Base-by-base conservation (phyloP, 2,329 filamentous ascomycete genomes). In the Verticillium tricorpus region DNA sequence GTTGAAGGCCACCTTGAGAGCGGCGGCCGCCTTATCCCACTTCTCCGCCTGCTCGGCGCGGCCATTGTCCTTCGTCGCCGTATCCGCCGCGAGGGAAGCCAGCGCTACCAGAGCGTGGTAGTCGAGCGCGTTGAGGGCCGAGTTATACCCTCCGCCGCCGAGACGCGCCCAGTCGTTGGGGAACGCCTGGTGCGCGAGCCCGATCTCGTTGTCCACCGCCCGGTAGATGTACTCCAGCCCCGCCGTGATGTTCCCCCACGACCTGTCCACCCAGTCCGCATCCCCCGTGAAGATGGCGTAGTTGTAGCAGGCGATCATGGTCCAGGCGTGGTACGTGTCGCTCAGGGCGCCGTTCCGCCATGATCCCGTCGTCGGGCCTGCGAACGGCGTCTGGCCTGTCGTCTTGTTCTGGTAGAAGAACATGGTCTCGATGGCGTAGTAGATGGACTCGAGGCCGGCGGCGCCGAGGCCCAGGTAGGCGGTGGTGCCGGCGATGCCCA, bases 401-500 rank as follows among this genome's bases (percentile, higher is more conserved):
- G 63, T 61, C 14, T 63, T 55, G 61, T 74, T 72, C 65, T 76
- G 74, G 61, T 74, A 66, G 57, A 74, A 61, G 59, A 84, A 82
- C 67, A 75, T 71, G 39, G 66, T 68, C 64, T 75, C 78, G 15
- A 85, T 67, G 0, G 78, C 79, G 57, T 81, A 81, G 56, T 76
- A 74, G 19, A 84, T 73, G 50, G 76, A 77, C 45, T 80, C 73
- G 3, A 83, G 69, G 22, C 67, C 68, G 3, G 76, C 77, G 64
- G 82, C 80, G 28, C 80, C 79, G 0, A 80, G 80, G 7, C 80
- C 81, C 2, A 84, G 77, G 17, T 81, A 78, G 1, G 82, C 74
- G 8, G 74, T 77, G 1, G 82, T 82, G 0, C 82, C 76, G 1
- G 81, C 79, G 56, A 85, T 82, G 2, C 80, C 79, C 76, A 86